Percentiles rank a stretch among this genome's conserved stretches.
Evolutionary conservation across 2,329 filamentous ascomycete species (phyloP).

Genomic region (Salinomyces thailandicus): DNA sequence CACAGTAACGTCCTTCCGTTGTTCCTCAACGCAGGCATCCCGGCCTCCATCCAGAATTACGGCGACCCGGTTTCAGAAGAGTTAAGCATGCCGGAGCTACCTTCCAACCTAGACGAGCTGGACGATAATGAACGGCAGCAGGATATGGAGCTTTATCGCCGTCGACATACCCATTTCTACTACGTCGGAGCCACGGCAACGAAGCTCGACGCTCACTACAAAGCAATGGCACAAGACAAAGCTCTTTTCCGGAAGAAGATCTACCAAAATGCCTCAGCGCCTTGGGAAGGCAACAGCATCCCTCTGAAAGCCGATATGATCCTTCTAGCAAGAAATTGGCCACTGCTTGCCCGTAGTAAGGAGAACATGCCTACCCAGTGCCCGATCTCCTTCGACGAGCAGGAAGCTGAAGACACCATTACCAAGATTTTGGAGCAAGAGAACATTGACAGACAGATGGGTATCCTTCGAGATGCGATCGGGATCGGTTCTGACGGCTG

Average conservation of each 20-base stretch:
- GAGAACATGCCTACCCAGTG: conserved; percentile 3
- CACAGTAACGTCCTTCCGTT: conserved; percentile 7
- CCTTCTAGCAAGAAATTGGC: conserved; percentile 7
- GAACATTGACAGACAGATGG: conserved; percentile 19
- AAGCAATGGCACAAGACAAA: conserved; percentile 12
- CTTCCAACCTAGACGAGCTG: conserved; percentile 11
- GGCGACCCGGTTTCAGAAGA: conserved; percentile 19
- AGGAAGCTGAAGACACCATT: conserved; percentile 15
- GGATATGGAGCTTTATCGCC: conserved; percentile 13
- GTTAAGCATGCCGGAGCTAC: conserved; percentile 9
- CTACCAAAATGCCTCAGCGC: conserved; percentile 12
- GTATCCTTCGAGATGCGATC: conserved; percentile 11
- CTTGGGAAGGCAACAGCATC: conserved; percentile 21
- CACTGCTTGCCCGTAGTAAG: conserved; percentile 2
- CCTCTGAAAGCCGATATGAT: conserved; percentile 16
- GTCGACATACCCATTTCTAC: conserved; percentile 17
- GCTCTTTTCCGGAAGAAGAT: conserved; percentile 11
- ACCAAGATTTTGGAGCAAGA: conserved; percentile 12
- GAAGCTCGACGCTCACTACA: conserved; percentile 11
- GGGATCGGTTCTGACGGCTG: conserved; percentile 16
- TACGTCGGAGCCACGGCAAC: conserved; percentile 14
- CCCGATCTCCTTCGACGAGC: conserved; percentile 11
- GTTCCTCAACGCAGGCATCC: conserved; percentile 14
- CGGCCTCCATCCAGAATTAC: conserved; percentile 32
- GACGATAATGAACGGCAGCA: conserved; percentile 9